phyloP scores from a whole-genome alignment of 2,329 filamentous ascomycete genomes.

The Nemania sp. region DNA sequence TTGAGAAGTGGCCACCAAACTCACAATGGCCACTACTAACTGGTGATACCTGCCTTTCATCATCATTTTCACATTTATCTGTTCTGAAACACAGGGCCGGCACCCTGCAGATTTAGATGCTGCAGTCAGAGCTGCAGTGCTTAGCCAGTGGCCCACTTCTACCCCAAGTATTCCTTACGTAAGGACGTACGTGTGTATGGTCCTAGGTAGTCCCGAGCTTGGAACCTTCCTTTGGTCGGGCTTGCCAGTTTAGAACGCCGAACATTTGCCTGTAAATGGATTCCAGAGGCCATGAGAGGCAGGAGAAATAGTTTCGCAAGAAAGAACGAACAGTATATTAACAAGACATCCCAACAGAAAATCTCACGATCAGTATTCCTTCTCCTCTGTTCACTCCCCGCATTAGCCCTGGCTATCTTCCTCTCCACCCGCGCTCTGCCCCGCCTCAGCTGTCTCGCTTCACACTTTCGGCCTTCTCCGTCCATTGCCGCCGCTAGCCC shows the following conservation, averaged over 20 bases:
- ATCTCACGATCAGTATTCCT: conserved; percentile 5
- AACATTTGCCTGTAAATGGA: background rate
- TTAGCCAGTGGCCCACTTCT: too few relatives aligned
- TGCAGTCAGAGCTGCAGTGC: too few relatives aligned
- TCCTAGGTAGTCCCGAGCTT: too few relatives aligned
- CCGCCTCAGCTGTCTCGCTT: conserved; percentile 37
- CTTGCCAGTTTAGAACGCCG: conserved; percentile 13
- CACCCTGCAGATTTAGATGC: too few relatives aligned
- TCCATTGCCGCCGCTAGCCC: conserved; percentile 3
- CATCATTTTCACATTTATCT: too few relatives aligned
- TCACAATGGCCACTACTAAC: too few relatives aligned
- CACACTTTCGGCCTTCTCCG: conserved; percentile 29
- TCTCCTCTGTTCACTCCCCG: conserved; percentile 30
- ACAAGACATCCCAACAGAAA: conserved; percentile 16
- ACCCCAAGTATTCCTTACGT: too few relatives aligned
- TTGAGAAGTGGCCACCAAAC: too few relatives aligned
- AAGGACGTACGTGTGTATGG: too few relatives aligned
- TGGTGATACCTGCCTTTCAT: too few relatives aligned
- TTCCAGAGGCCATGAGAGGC: too few relatives aligned
- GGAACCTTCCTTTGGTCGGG: background rate
- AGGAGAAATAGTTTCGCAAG: conserved; percentile 18
- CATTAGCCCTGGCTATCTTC: conserved; percentile 36
- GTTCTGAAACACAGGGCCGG: too few relatives aligned
- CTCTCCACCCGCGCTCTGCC: conserved; percentile 35
- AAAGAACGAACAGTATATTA: background rate